Evolutionary conservation across 768 basidiomycete species (phyloP).

Genomic region (Boletales sp.): DNA sequence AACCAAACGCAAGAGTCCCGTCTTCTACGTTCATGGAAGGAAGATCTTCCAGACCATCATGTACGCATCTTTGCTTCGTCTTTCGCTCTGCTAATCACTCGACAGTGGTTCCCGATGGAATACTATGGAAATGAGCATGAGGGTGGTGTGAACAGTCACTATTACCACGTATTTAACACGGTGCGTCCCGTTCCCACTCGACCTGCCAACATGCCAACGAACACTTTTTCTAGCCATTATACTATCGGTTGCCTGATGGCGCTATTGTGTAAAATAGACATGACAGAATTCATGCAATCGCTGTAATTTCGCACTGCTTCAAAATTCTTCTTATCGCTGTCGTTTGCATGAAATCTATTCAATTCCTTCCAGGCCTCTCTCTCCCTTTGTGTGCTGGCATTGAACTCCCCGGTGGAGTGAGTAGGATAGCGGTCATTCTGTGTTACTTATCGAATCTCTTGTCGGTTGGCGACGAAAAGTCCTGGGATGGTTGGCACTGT

Average conservation of each 20-base stretch:
- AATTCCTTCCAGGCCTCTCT: no score
- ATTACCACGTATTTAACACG: slow-evolving; percentile 74
- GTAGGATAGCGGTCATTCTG: no score
- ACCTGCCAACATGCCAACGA: background rate
- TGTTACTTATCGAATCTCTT: no score
- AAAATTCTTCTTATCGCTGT: no score
- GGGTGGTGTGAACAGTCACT: slow-evolving; percentile 67
- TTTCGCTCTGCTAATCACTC: slow-evolving; percentile 1
- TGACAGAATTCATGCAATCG: no score
- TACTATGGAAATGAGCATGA: slow-evolving; percentile 54
- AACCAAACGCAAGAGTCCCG: slow-evolving; percentile 61
- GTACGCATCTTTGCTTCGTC: slow-evolving; percentile 34
- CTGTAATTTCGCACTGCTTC: no score
- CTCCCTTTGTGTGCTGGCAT: no score
- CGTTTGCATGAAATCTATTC: no score
- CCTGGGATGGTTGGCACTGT: no score
- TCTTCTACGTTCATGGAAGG: slow-evolving; percentile 65
- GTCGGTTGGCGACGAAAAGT: no score
- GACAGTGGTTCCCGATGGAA: slow-evolving; percentile 73
- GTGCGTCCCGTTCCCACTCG: slow-evolving; percentile 35
- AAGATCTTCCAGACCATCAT: slow-evolving; percentile 60
- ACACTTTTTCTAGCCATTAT: slow-evolving; percentile 40
- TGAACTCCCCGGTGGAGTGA: no score
- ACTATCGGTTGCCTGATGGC: slow-evolving; percentile 47
- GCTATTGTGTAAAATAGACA: slow-evolving; percentile 34